These are phyloP conservation scores for Bretschneidera sinensis DNA, from an alignment of 345 rosid genomes.

Conservation along the genomic window DNA sequence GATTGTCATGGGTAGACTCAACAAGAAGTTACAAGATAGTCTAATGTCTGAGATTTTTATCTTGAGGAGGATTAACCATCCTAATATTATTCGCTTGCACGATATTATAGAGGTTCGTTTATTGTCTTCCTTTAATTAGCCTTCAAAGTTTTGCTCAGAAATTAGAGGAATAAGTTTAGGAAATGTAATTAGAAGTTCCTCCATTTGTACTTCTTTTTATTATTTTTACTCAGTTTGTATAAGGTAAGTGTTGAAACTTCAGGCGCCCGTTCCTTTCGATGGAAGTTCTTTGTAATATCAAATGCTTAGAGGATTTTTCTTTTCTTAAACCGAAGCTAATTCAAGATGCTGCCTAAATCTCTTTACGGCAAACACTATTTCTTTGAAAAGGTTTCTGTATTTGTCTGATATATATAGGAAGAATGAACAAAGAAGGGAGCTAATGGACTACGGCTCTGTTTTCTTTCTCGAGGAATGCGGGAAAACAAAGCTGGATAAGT, in stretches of 20 bases:
- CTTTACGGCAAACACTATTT: not conserved
- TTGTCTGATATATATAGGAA: no score
- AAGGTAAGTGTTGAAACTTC: no score
- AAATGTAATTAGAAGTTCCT: not conserved
- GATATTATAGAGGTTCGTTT: conserved; percentile 80
- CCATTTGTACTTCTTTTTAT: no score
- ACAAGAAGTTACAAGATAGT: conserved; percentile 82
- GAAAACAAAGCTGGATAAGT: no score
- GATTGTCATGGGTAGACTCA: conserved; percentile 60
- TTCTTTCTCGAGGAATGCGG: no score
- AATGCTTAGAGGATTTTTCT: no score
- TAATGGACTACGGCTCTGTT: no score
- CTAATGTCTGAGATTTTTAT: conserved; percentile 89
- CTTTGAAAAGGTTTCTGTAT: no score
- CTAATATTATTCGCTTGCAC: conserved; percentile 76
- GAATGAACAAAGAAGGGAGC: no score
- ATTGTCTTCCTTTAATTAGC: no score
- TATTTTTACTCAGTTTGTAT: not conserved
- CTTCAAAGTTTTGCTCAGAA: not conserved
- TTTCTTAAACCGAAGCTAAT: not conserved
- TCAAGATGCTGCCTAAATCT: not conserved
- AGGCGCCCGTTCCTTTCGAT: no score
- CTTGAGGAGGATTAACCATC: conserved; percentile 67
- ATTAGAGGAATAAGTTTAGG: not conserved
- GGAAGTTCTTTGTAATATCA: no score